Evolutionary conservation across 495 filamentous ascomycete species (phyloP), one percentile per base, ranked within the genome.

Genomic region (Massariosphaeria phaeospora): DNA sequence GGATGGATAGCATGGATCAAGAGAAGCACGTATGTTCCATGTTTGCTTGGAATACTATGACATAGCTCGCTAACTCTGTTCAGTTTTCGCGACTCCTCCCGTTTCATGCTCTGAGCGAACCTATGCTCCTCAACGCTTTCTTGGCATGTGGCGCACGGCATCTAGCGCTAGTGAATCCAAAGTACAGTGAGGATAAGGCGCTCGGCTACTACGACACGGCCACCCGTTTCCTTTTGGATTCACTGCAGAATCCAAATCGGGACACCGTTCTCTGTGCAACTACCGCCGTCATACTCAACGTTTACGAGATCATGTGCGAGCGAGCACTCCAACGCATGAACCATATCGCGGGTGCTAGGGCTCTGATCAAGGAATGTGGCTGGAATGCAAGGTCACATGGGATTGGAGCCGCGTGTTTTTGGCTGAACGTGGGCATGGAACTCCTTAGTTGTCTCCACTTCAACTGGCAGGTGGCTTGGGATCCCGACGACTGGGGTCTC

Each of bases 1-100:
- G 91, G 87, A 93, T 98, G 89, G 93, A 97, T 67, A 86, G 82
- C 41, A 80, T 96, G 73, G 87, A 96, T 72, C 77, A 79, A 25
- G 76, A 80, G 64, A 94, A 95, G 74, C 88, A 96, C 71, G 83
- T 86, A 72, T 62, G 79, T 12, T 27, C 34, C 41, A 5, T 27
- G 24, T 35, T 44, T 45, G 35, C 36, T 35, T 49, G 20, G 30
- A 31, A n/a, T n/a, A n/a, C n/a, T n/a, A n/a, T n/a, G n/a, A n/a
- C n/a, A n/a, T 24, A 18, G n/a, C 1, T 53, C 43, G 35, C 62
- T 70, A 52, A 71, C 42, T 18, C 13, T 29, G 36, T 34, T 50
- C 2, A 85, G 78, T 98, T 97, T 66, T 86, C 87, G 24, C 80
- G 84, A 51, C 72, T 86, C 27, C 72, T 96, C 9, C 93, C 93